These are phyloP conservation scores for Nepenthes gracilis DNA, from an alignment of 148 eudicot genomes.

Conservation along the genomic window DNA sequence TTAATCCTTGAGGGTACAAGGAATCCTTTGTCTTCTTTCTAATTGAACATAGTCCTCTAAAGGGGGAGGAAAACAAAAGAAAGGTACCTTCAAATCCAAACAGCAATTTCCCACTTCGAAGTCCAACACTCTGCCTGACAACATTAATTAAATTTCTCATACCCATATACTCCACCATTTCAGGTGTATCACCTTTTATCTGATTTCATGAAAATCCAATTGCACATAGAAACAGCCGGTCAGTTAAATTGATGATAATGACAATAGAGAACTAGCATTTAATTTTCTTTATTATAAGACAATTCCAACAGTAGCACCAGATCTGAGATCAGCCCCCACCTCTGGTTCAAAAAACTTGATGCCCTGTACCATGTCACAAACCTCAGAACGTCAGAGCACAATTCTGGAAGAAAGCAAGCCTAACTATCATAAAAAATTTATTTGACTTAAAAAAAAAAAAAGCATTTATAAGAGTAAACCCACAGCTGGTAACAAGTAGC, in stretches of 20 bases:
- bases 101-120: conserved; percentile 58
- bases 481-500: too few species aligned
- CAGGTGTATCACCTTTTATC: conserved; percentile 98
- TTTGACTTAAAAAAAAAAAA: background rate
- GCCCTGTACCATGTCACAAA: conserved; percentile 46
- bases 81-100: conserved; percentile 79
- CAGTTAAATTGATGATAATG: too few species aligned
- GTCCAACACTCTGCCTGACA: conserved; percentile 49
- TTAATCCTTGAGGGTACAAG: background rate
- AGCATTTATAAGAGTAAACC: too few species aligned
- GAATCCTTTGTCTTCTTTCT: background rate
- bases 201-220: conserved; percentile 24
- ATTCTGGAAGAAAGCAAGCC: background rate
- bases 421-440: background rate
- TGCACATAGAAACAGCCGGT: background rate
- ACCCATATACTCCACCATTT: conserved; percentile 82
- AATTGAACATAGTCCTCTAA: background rate
- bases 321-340: conserved; percentile 40
- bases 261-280: too few species aligned
- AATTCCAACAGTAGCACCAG: background rate
- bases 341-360: conserved; percentile 99
- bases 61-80: conserved; percentile 1
- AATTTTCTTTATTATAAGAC: background rate
- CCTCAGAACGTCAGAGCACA: conserved; percentile 8
- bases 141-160: conserved; percentile 85